Conservation (phyloP, 768 basidiomycete species). For the Leccinum subtestaceum region DNA sequence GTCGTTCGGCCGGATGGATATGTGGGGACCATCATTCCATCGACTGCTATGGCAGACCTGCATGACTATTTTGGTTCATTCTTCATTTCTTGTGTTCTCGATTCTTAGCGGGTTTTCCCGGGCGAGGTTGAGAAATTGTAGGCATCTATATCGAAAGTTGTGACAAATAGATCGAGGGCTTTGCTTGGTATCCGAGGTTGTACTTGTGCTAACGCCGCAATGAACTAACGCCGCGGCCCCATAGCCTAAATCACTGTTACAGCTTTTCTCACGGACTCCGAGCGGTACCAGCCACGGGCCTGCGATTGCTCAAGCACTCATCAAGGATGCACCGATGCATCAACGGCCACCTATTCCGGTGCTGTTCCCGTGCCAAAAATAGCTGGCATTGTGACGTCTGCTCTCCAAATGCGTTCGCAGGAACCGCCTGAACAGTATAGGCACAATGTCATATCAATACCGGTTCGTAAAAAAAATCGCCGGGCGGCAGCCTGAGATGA, state of each 20-base stretch:
- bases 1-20: constrained; percentile 43
- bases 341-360: not conserved
- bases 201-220: too few relatives aligned
- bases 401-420: not conserved
- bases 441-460: too few relatives aligned
- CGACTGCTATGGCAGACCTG: constrained; percentile 33
- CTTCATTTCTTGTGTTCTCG: constrained; percentile 22
- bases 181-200: too few relatives aligned
- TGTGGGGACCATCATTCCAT: constrained; percentile 34
- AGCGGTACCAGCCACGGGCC: too few relatives aligned
- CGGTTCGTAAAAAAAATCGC: not conserved
- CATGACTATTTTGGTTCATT: constrained; percentile 52
- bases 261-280: too few relatives aligned
- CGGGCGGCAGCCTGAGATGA: not conserved
- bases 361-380: not conserved
- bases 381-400: not conserved
- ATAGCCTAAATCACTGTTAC: too few relatives aligned
- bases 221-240: too few relatives aligned
- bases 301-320: too few relatives aligned
- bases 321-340: not conserved
- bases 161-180: too few relatives aligned
- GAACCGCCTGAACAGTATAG: not conserved
- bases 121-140: not conserved
- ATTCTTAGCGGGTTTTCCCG: not conserved
- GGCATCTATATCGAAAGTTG: too few relatives aligned